A percentile compares a stretch with the other conserved stretches of the same genome.
phyloP scores from a whole-genome alignment of 805 yeast genomes.

The Debaryomyces tyrocola region DNA sequence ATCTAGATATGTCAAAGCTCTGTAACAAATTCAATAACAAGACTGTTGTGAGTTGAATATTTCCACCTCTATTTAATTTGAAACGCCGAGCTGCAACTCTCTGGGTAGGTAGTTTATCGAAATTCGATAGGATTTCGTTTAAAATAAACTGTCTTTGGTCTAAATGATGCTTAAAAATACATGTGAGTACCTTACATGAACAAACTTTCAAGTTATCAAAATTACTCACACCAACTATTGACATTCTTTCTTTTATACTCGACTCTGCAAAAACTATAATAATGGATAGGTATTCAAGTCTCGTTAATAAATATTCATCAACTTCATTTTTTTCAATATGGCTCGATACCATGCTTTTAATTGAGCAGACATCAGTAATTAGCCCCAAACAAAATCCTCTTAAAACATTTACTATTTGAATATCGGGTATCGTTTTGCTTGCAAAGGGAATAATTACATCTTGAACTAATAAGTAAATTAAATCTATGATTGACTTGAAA shows the following conservation, averaged over 20 bases:
- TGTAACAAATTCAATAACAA: slow-evolving; percentile 47
- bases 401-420: slow-evolving; percentile 3
- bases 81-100: slow-evolving; percentile 45
- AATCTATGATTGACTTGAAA: slow-evolving; percentile 39
- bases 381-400: slow-evolving; percentile 10
- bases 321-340: slow-evolving; percentile 12
- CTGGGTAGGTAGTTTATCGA: slow-evolving; percentile 49
- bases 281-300: slow-evolving; percentile 54
- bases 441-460: slow-evolving; percentile 22
- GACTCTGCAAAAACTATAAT: slow-evolving; percentile 41
- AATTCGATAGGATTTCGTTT: slow-evolving; percentile 55
- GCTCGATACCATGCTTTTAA: slow-evolving; percentile 8
- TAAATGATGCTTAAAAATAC: slow-evolving; percentile 39
- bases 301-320: slow-evolving; percentile 55
- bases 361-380: slow-evolving; percentile 11
- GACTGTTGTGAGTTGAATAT: slow-evolving; percentile 49
- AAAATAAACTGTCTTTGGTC: slow-evolving; percentile 62
- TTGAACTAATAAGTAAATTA: slow-evolving; percentile 33
- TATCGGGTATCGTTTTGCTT: neutral
- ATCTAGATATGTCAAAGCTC: slow-evolving; percentile 24
- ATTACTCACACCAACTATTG: slow-evolving; percentile 15
- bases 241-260: slow-evolving; percentile 18
- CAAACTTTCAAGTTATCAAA: slow-evolving; percentile 27
- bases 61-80: slow-evolving; percentile 43
- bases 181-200: slow-evolving; percentile 23